phyloP scores from a whole-genome alignment of 345 rosid species.

The Syzygium aromaticum region DNA sequence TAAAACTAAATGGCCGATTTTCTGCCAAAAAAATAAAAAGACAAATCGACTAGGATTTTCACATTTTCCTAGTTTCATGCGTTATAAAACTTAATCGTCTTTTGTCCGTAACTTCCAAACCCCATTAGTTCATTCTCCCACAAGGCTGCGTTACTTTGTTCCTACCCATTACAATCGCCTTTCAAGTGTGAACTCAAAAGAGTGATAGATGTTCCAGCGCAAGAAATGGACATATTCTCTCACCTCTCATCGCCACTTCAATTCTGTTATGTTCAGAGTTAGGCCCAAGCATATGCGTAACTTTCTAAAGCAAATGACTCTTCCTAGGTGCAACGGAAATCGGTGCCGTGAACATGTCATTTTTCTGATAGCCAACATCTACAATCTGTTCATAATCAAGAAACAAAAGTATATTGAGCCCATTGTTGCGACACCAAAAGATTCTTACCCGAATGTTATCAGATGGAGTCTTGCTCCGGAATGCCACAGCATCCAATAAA shows the following conservation, averaged over 20 bases:
- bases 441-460: not conserved
- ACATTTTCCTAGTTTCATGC: too few relatives aligned
- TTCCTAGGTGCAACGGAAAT: not conserved
- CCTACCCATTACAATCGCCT: not conserved
- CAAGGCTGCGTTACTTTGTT: not conserved
- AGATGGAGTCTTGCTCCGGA: not conserved
- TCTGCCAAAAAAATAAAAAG: too few relatives aligned
- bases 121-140: not conserved
- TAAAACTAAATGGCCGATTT: too few relatives aligned
- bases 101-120: not conserved
- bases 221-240: not conserved
- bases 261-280: not conserved
- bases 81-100: not conserved
- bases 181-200: not conserved
- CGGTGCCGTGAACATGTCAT: not conserved
- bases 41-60: too few relatives aligned
- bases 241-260: not conserved
- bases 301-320: not conserved
- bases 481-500: not conserved
- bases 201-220: not conserved
- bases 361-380: not conserved
- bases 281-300: not conserved
- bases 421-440: not conserved
- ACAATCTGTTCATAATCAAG: not conserved
- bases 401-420: not conserved